These are phyloP conservation scores for Cordyceps sp. DNA, from an alignment of 2,329 filamentous ascomycete species.

Conservation along the genomic window DNA sequence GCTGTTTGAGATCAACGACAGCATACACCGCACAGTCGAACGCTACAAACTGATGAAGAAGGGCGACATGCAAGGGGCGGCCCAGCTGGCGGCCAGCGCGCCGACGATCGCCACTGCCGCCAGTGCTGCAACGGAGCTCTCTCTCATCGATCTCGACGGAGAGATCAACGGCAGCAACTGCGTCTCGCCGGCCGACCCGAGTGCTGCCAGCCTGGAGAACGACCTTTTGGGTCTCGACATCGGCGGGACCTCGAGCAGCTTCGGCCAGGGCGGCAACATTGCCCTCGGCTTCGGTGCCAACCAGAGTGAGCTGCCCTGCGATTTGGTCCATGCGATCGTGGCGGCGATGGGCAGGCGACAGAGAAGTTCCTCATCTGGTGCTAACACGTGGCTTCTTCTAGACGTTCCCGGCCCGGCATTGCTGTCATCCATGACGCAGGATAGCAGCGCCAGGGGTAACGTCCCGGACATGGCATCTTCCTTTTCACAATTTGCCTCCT, in stretches of 20 bases:
- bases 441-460: constrained; percentile 37
- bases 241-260: constrained; percentile 40
- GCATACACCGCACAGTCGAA: constrained; percentile 92
- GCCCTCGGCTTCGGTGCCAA: constrained; percentile 64
- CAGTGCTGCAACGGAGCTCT: constrained; percentile 73
- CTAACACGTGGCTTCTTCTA: too few relatives aligned
- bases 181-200: constrained; percentile 20
- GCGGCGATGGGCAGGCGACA: neutral
- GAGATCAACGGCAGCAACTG: constrained; percentile 23
- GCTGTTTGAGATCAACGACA: constrained; percentile 93
- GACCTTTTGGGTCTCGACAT: constrained; percentile 83
- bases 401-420: constrained; percentile 48
- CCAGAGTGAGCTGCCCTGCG: constrained; percentile 34
- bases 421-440: constrained; percentile 45
- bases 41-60: constrained; percentile 93
- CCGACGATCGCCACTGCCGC: constrained; percentile 24
- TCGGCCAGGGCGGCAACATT: constrained; percentile 65
- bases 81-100: constrained; percentile 69
- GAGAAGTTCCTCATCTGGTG: neutral
- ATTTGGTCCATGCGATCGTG: neutral
- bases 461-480: constrained; percentile 24
- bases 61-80: constrained; percentile 72
- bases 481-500: constrained; percentile 38
- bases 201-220: constrained; percentile 60
- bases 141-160: constrained; percentile 79